These are phyloP conservation scores for Wickerhamiella vanderwaltii DNA, from an alignment of 805 yeast genomes.

Conservation along the genomic window DNA sequence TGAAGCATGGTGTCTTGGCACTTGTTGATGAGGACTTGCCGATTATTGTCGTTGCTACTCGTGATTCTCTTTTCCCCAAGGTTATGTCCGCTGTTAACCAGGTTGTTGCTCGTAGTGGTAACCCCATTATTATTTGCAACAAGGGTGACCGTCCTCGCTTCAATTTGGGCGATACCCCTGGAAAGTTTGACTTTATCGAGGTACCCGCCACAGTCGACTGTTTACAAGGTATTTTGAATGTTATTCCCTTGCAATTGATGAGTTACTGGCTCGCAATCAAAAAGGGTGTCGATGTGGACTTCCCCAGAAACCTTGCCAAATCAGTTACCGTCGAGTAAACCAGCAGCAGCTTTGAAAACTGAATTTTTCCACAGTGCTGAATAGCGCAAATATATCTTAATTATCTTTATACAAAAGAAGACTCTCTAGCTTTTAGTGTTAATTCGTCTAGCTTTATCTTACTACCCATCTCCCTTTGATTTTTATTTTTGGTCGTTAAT, in stretches of 20 bases:
- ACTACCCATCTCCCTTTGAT: too few relatives aligned
- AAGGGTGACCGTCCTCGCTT: constrained; percentile 48
- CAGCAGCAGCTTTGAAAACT: too few relatives aligned
- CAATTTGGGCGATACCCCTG: constrained; percentile 16
- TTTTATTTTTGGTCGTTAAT: constrained; percentile 21
- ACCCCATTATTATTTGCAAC: constrained; percentile 86
- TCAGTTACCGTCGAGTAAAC: constrained; percentile 87
- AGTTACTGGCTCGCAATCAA: constrained; percentile 93
- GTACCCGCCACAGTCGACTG: constrained; percentile 96
- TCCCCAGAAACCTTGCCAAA: constrained; percentile 97
- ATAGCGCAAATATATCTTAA: too few relatives aligned
- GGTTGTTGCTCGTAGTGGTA: constrained; percentile 94
- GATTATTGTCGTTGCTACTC: constrained; percentile 88
- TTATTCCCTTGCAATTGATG: constrained; percentile 88
- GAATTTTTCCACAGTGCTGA: neutral
- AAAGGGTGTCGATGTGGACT: constrained; percentile 93
- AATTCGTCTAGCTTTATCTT: too few relatives aligned
- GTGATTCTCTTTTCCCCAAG: constrained; percentile 92
- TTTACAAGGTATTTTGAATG: constrained; percentile 89
- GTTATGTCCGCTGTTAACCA: constrained; percentile 92
- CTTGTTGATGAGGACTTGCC: constrained; percentile 90
- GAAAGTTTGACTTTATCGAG: constrained; percentile 45
- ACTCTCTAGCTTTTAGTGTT: neutral
- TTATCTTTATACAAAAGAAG: neutral
- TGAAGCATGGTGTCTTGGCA: constrained; percentile 96